Conservation (phyloP, 495 filamentous ascomycete species). For the Talaromyces trachyspermus region DNA sequence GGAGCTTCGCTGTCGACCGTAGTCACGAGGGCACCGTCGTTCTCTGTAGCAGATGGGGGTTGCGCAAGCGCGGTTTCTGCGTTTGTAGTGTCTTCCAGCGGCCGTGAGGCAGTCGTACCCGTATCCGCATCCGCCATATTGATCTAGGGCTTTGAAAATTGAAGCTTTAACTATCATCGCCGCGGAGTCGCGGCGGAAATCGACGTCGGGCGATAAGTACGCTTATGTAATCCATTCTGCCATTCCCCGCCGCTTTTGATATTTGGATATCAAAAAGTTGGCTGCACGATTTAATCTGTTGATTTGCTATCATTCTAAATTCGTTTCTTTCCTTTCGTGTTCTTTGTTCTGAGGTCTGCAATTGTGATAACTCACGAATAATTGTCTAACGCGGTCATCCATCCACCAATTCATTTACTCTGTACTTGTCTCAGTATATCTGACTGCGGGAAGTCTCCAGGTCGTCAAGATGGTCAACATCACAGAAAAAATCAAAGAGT, state of each 20-base stretch:
- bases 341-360: too few species aligned
- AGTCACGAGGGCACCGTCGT: slow-evolving; percentile 14
- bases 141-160: background rate
- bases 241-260: slow-evolving; percentile 2
- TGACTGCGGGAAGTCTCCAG: slow-evolving; percentile 8
- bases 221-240: slow-evolving; percentile 8
- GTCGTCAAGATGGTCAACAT: slow-evolving; percentile 93
- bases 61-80: slow-evolving; percentile 2
- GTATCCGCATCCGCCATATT: slow-evolving; percentile 34
- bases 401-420: background rate
- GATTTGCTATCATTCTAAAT: too few species aligned
- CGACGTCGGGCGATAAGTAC: background rate
- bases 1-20: slow-evolving; percentile 15
- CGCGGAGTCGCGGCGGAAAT: slow-evolving; percentile 4
- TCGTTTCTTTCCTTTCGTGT: background rate
- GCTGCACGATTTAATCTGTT: too few species aligned
- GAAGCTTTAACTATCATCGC: too few species aligned
- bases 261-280: slow-evolving; percentile 3
- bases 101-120: too few species aligned
- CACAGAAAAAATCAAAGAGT: slow-evolving; percentile 99
- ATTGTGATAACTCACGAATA: too few species aligned
- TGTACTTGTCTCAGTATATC: background rate
- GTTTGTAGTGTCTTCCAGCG: background rate
- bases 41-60: slow-evolving; percentile 2
- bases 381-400: too few species aligned